Evolutionary conservation across 2,329 filamentous ascomycete genomes (phyloP).

Genomic region (Alternaria hordeiaustralica): DNA sequence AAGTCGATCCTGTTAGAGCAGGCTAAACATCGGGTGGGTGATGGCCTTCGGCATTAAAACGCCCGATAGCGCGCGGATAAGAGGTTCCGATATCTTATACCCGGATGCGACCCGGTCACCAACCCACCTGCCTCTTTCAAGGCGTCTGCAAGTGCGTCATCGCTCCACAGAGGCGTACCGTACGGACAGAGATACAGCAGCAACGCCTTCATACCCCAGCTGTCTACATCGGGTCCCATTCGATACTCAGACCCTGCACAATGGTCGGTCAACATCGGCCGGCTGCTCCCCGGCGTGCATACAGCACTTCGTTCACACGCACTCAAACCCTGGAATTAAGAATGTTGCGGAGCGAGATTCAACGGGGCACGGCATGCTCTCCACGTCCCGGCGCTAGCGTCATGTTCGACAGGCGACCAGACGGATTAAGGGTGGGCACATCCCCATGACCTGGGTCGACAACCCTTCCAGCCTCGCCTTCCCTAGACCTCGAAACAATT

Average conservation of each 20-base stretch:
- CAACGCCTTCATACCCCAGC: not conserved
- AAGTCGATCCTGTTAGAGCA: not conserved
- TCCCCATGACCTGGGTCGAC: constrained; percentile 1
- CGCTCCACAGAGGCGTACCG: not conserved
- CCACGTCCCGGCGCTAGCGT: constrained; percentile 10
- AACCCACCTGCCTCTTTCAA: constrained; percentile 1
- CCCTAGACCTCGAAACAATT: not conserved
- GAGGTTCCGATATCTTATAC: constrained; percentile 3
- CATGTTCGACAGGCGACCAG: constrained; percentile 4
- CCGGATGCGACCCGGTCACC: not conserved
- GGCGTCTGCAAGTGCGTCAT: not conserved
- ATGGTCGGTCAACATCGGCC: constrained; percentile 1
- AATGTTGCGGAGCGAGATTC: not conserved
- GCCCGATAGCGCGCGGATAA: not conserved
- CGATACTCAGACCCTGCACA: not conserved
- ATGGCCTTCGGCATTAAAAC: not conserved
- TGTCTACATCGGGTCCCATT: not conserved
- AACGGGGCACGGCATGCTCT: not conserved
- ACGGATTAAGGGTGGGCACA: not conserved
- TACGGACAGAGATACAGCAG: not conserved
- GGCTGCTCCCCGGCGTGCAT: not conserved
- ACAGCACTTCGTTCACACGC: not conserved
- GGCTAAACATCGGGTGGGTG: not conserved
- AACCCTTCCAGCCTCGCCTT: not conserved
- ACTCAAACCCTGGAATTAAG: not conserved